Evolutionary conservation across 2,329 filamentous ascomycete genomes (phyloP), one percentile per base, ranked within the genome.

Genomic region (Amauroascus verrucosus): DNA sequence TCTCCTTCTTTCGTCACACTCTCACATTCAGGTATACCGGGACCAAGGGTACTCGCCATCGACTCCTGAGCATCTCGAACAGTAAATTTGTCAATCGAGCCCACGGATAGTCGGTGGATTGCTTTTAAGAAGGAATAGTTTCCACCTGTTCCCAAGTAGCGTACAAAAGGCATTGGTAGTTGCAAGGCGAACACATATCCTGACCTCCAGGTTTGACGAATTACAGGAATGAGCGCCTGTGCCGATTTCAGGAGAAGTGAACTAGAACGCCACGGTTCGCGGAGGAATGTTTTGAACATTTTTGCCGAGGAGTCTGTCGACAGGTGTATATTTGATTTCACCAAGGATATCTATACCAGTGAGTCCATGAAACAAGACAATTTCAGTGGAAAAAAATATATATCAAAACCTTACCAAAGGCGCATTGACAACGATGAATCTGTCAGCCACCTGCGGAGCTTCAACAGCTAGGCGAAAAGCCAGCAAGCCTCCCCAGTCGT

Each of bases 391-490:
- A 2, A 16, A 6, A 16, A n/a, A 38, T 16, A 16, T 14, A 7
- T 35, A 7, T 18, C n/a, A 5, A 18, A 18, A n/a, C 3, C 75
- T 59, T 70, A 80, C 77, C 59, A 78, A 69, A 9, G 77, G 69
- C 2, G 72, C 75, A 59, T 79, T 79, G 22, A 71, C 71, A 37
- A 80, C 63, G 35, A 82, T 73, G 60, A 77, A 79, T 38, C 77
- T 72, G 63, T 81, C 75, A 7, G 78, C 76, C 45, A 82, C 62
- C 50, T 74, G 69, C 18, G 73, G 70, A 26, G 79, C 79, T 60
- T 82, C 79, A n/a, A 75, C 69, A n/a, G 79, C 79, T 41, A 82
- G 71, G 43, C 79, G 70, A 58, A 73, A 77, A 2, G 71, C 71
- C 16, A 82, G 61, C 7, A 77, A 61, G 52, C 72, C 75, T 14